Evolutionary conservation across 1,139 yeast species (phyloP), one percentile per base, ranked within the genome.

Genomic region (Magnusiomyces tetraspermus): DNA sequence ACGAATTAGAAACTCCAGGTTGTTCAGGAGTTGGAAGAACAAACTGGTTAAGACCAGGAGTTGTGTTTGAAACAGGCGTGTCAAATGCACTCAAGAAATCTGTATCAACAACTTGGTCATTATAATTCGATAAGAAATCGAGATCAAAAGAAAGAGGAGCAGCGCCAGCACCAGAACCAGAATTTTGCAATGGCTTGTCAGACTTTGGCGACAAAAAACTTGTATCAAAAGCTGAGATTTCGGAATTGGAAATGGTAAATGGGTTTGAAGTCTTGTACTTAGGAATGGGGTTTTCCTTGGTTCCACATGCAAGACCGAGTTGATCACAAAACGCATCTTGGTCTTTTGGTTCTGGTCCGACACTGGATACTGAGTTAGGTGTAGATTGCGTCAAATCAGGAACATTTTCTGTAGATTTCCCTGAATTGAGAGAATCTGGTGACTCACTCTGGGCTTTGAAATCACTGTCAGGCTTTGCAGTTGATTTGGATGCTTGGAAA

Each of bases 291-390:
- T 60, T 51, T 21, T 61, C 63, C 38, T 56, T 56, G n/a, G 83
- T 83, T 19, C 96, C 97, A 68, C 97, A 90, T 0, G 90, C 97
- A 65, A 81, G 77, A 57, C 79, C 78, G 61, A 90, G 74, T 61
- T 82, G 79, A 28, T 77, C 78, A 64, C 97, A 90, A 63, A 90
- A 90, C 49, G 82, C 83, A 37, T 63, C 68, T n/a, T n/a, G n/a
- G 36, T 55, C 62, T n/a, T 50, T 61, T 21, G 64, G 66, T n/a
- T 62, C 61, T 21, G 61, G 58, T 1, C 63, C 58, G 4, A 58
- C 37, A 22, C 54, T 57, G 1, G 65, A 47, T 24, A 54, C 30
- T 11, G 61, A 42, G 21, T 40, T 21, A 15, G 50, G 33, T 13
- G 30, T 48, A 28, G 50, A n/a, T 36, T 36, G 40, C 17, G 17